A percentile compares a stretch with the other conserved stretches of the same genome.
phyloP scores from a whole-genome alignment of 768 basidiomycete species.

The Amanita muscaria region DNA sequence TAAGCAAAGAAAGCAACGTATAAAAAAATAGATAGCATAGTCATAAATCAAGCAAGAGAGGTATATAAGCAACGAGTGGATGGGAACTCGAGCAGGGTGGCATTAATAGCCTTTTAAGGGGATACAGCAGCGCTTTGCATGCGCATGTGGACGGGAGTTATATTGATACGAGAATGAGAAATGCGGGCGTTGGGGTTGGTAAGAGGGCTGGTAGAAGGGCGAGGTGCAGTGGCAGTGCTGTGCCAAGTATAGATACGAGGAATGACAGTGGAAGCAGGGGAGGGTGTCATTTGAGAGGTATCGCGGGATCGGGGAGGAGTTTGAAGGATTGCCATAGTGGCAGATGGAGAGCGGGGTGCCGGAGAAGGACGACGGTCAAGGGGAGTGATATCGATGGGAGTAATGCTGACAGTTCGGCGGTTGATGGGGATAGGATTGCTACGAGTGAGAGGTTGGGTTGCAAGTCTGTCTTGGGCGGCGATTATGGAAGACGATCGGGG shows the following conservation, averaged over 20 bases:
- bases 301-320: constrained; percentile 19
- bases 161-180: constrained; percentile 46
- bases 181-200: constrained; percentile 51
- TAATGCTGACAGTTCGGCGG: constrained; percentile 25
- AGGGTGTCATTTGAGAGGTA: constrained; percentile 29
- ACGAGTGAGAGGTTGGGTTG: constrained; percentile 13
- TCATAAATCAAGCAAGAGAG: constrained; percentile 6
- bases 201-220: constrained; percentile 33
- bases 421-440: constrained; percentile 11
- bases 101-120: constrained; percentile 11
- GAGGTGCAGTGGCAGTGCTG: constrained; percentile 20
- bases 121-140: constrained; percentile 32
- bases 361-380: constrained; percentile 15
- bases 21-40: constrained; percentile 5
- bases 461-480: constrained; percentile 14
- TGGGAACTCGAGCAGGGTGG: background rate
- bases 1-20: background rate
- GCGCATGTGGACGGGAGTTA: constrained; percentile 34
- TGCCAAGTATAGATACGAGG: constrained; percentile 53
- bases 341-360: constrained; percentile 21
- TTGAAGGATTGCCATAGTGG: constrained; percentile 15
- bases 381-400: constrained; percentile 26
- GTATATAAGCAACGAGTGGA: background rate
- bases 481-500: constrained; percentile 15
- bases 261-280: constrained; percentile 46